These are phyloP conservation scores for Stropharia rugosoannulata DNA, from an alignment of 768 basidiomycete species.

Conservation along the genomic window DNA sequence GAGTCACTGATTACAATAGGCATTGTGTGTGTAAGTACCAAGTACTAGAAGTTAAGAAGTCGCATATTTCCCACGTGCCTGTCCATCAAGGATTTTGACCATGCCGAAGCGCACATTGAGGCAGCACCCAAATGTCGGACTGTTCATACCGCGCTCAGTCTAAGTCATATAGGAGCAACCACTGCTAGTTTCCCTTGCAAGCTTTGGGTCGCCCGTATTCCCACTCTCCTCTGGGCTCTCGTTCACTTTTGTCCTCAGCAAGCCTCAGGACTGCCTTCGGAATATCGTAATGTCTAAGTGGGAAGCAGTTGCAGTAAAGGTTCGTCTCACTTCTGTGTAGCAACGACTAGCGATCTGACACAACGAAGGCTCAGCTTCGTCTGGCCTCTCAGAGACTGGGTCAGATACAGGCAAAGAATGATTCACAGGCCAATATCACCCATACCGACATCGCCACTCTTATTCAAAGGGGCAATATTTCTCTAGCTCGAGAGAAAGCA, in stretches of 20 bases:
- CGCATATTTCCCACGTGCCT: conserved; percentile 1
- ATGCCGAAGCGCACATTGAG: background rate
- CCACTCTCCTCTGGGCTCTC: background rate
- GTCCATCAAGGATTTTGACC: conserved; percentile 4
- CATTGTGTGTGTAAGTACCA: too few species aligned
- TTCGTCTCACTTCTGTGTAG: conserved; percentile 12
- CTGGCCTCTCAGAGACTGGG: conserved; percentile 64
- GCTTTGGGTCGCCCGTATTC: background rate
- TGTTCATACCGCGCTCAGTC: conserved; percentile 3
- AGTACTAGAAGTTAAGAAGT: too few species aligned
- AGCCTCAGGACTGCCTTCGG: background rate
- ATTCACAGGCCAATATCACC: conserved; percentile 60
- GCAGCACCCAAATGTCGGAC: conserved; percentile 6
- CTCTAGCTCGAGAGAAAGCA: conserved; percentile 70
- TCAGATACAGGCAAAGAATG: conserved; percentile 69
- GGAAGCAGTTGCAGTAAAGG: conserved; percentile 38
- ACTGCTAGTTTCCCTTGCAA: background rate
- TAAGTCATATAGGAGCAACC: background rate
- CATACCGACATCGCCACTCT: conserved; percentile 68
- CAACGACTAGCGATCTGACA: conserved; percentile 3
- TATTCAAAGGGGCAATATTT: conserved; percentile 58
- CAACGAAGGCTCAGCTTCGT: conserved; percentile 55
- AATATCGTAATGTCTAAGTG: conserved; percentile 22
- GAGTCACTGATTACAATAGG: too few species aligned
- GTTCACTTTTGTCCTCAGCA: background rate